A percentile compares a stretch with the other conserved stretches of the same genome.
phyloP scores from a whole-genome alignment of 2,329 filamentous ascomycete genomes.

The Aotearoamyces nothofagi region DNA sequence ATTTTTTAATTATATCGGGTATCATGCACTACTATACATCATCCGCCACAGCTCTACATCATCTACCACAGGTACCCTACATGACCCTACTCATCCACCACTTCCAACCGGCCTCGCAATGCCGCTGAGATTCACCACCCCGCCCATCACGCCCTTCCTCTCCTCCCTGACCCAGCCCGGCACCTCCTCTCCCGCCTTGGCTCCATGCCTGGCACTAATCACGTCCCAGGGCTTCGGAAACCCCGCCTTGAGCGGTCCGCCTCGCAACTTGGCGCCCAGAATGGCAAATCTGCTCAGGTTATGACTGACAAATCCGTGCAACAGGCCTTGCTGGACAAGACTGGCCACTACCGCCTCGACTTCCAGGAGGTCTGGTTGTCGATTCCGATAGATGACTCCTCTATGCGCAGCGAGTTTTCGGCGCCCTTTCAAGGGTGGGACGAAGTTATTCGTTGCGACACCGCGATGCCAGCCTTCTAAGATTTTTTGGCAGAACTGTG shows the following conservation, averaged over 20 bases:
- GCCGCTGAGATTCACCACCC: slow-evolving; percentile 40
- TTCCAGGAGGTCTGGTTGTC: slow-evolving; percentile 40
- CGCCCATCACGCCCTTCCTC: slow-evolving; percentile 25
- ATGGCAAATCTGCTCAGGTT: slow-evolving; percentile 66
- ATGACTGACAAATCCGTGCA: slow-evolving; percentile 76
- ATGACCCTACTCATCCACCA: slow-evolving; percentile 1
- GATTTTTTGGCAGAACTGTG: slow-evolving; percentile 47
- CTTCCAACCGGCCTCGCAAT: slow-evolving; percentile 32
- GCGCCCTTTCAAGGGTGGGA: slow-evolving; percentile 28
- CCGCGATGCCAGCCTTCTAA: slow-evolving; percentile 37
- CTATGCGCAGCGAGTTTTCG: slow-evolving; percentile 38
- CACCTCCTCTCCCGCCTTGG: slow-evolving; percentile 40
- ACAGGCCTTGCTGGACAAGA: slow-evolving; percentile 63
- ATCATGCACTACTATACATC: too few relatives aligned
- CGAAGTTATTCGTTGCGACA: slow-evolving; percentile 25
- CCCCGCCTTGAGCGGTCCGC: slow-evolving; percentile 48
- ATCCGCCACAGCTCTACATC: too few relatives aligned
- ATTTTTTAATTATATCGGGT: too few relatives aligned
- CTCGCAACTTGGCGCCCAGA: slow-evolving; percentile 55
- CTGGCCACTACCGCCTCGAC: slow-evolving; percentile 67
- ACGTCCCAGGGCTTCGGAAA: slow-evolving; percentile 65
- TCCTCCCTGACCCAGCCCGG: slow-evolving; percentile 57
- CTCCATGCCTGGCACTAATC: slow-evolving; percentile 42
- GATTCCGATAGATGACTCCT: slow-evolving; percentile 49
- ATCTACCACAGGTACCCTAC: too few relatives aligned